phyloP scores from a whole-genome alignment of 2,329 filamentous ascomycete genomes.

The Colletotrichum kahawae region DNA sequence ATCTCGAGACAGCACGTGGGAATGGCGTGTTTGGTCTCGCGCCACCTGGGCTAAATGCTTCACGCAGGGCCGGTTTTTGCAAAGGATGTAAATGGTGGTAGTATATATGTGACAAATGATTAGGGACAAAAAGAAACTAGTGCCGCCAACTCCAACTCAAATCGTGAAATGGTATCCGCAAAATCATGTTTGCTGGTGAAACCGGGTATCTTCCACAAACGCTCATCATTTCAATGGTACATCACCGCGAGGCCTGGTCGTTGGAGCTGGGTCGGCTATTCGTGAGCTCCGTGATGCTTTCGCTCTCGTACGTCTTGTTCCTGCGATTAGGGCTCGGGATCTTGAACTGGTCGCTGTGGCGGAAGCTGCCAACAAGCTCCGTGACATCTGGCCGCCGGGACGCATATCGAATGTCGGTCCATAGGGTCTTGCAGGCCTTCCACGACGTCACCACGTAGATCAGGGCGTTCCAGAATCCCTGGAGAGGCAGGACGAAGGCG shows the following conservation, averaged over 20 bases:
- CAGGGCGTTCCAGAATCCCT: constrained; percentile 84
- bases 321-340: constrained; percentile 26
- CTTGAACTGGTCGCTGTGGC: constrained; percentile 36
- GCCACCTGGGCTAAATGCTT: not conserved
- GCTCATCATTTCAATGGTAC: not conserved
- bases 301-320: constrained; percentile 47
- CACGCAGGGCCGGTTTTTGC: not conserved
- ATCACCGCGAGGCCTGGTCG: constrained; percentile 22
- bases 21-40: not conserved
- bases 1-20: not conserved
- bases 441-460: constrained; percentile 78
- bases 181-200: not conserved
- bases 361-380: constrained; percentile 35
- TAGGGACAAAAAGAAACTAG: not conserved
- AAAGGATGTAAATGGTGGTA: not conserved
- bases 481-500: constrained; percentile 77
- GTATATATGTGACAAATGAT: not conserved
- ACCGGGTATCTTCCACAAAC: constrained; percentile 11
- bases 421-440: constrained; percentile 61
- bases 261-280: constrained; percentile 41
- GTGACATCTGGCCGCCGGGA: constrained; percentile 33
- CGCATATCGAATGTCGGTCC: constrained; percentile 37
- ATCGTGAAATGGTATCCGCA: not conserved
- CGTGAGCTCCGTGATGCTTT: constrained; percentile 57
- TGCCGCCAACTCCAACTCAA: not conserved